Conservation (phyloP, 2,329 filamentous ascomycete genomes). For the Immersiporthe knoxdaviesiana region DNA sequence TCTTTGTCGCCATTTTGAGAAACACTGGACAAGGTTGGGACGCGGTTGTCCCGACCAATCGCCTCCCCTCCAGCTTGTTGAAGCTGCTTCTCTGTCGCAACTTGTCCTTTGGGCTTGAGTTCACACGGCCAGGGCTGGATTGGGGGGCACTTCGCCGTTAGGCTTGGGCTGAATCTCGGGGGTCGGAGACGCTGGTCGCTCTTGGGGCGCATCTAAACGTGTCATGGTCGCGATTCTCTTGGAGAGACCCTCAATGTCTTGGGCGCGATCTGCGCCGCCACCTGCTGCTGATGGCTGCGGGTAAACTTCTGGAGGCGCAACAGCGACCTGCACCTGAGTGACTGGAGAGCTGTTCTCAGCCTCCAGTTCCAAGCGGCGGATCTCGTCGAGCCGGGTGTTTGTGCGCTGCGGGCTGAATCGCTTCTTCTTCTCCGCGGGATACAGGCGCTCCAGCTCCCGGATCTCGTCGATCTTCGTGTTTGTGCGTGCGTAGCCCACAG, state of each 20-base stretch:
- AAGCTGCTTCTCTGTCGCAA: slow-evolving; percentile 9
- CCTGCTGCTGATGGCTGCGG: background rate
- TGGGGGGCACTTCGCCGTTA: slow-evolving; percentile 34
- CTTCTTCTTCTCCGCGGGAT: slow-evolving; percentile 9
- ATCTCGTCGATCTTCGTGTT: slow-evolving; percentile 44
- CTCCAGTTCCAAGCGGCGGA: slow-evolving; percentile 30
- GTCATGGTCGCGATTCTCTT: slow-evolving; percentile 52
- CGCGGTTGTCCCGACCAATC: slow-evolving; percentile 45
- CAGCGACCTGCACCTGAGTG: slow-evolving; percentile 9
- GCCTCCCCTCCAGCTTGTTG: slow-evolving; percentile 36
- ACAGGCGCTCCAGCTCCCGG: slow-evolving; percentile 37
- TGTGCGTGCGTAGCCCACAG: slow-evolving; percentile 46
- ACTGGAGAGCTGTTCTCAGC: slow-evolving; percentile 17
- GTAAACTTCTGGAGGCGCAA: background rate
- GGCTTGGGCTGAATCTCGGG: slow-evolving; percentile 40
- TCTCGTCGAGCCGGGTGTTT: slow-evolving; percentile 29
- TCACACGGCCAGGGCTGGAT: slow-evolving; percentile 13
- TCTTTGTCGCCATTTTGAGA: background rate
- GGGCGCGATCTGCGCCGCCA: slow-evolving; percentile 34
- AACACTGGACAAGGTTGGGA: slow-evolving; percentile 43
- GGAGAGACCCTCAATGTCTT: slow-evolving; percentile 49
- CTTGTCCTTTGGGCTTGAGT: slow-evolving; percentile 29
- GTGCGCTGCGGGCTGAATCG: slow-evolving; percentile 23
- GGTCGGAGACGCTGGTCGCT: slow-evolving; percentile 47
- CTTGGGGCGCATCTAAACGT: slow-evolving; percentile 56